These are phyloP conservation scores for Blastobotrys indianensis DNA, from an alignment of 1,139 yeast genomes.

Conservation along the genomic window DNA sequence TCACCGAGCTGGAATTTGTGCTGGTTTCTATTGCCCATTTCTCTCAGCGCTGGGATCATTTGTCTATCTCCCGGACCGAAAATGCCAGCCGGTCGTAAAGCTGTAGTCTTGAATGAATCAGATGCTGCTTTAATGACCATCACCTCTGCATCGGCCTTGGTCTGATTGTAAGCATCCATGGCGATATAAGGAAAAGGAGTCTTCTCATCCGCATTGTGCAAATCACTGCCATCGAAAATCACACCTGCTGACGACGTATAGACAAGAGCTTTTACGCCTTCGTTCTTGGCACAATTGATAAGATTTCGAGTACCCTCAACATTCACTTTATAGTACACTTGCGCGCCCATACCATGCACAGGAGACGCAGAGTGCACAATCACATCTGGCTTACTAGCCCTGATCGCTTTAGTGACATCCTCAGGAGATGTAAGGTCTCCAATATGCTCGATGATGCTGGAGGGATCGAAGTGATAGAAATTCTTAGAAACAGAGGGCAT, in stretches of 20 bases:
- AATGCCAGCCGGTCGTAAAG: slow-evolving; percentile 94
- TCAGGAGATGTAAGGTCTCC: slow-evolving; percentile 79
- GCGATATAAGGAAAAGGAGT: slow-evolving; percentile 90
- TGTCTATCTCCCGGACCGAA: slow-evolving; percentile 99
- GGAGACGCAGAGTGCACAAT: slow-evolving; percentile 97
- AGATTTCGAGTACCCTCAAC: slow-evolving; percentile 82
- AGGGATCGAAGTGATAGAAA: slow-evolving; percentile 67
- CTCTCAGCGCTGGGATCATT: slow-evolving; percentile 84
- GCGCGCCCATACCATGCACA: slow-evolving; percentile 76
- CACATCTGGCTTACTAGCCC: slow-evolving; percentile 56
- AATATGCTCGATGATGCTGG: slow-evolving; percentile 51
- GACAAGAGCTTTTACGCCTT: slow-evolving; percentile 58
- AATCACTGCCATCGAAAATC: slow-evolving; percentile 86
- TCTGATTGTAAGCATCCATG: slow-evolving; percentile 95
- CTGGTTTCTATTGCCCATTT: slow-evolving; percentile 79
- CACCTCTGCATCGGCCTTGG: slow-evolving; percentile 88
- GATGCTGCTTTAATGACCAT: slow-evolving; percentile 62
- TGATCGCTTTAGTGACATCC: slow-evolving; percentile 63
- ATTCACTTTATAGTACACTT: slow-evolving; percentile 81
- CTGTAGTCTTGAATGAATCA: slow-evolving; percentile 60
- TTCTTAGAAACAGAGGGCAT: slow-evolving; percentile 61
- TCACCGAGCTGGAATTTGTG: slow-evolving; percentile 91
- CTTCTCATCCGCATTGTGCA: slow-evolving; percentile 84
- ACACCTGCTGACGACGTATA: slow-evolving; percentile 96
- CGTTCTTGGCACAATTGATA: slow-evolving; percentile 49